Percentiles rank a stretch among this genome's conserved stretches.
Conservation (phyloP, 2,329 filamentous ascomycete genomes). For the Aspergillus costaricaensis region DNA sequence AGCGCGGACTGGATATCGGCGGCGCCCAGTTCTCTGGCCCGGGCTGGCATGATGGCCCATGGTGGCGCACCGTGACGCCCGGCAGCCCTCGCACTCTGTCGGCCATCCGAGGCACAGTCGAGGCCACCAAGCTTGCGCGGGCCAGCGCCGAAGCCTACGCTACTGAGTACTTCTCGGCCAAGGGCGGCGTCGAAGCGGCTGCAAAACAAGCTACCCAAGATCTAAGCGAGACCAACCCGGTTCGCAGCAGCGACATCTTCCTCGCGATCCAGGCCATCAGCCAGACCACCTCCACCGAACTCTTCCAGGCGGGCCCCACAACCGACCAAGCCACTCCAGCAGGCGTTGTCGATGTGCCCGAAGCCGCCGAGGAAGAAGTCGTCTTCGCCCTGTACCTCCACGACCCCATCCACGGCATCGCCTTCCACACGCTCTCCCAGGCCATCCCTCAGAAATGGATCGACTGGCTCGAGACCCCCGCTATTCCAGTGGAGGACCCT, state of each 20-base stretch:
- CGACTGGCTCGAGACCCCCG: constrained; percentile 81
- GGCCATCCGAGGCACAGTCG: constrained; percentile 74
- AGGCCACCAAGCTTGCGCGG: constrained; percentile 87
- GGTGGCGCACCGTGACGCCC: constrained; percentile 73
- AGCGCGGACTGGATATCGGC: constrained; percentile 56
- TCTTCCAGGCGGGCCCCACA: constrained; percentile 65
- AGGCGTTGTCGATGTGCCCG: constrained; percentile 39
- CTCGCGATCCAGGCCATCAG: constrained; percentile 87
- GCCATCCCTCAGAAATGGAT: constrained; percentile 81
- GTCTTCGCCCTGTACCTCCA: constrained; percentile 76
- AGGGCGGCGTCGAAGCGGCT: constrained; percentile 78
- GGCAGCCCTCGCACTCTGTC: constrained; percentile 72
- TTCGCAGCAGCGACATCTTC: constrained; percentile 92
- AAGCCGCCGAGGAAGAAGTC: constrained; percentile 59
- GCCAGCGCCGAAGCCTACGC: constrained; percentile 88
- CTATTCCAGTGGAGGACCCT: constrained; percentile 41
- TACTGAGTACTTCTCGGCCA: constrained; percentile 75
- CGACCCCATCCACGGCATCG: constrained; percentile 89
- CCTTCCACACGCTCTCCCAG: constrained; percentile 82
- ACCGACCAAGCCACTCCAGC: constrained; percentile 34
- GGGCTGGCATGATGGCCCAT: constrained; percentile 88
- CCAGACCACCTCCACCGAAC: constrained; percentile 62
- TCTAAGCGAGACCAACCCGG: constrained; percentile 81
- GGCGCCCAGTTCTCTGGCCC: constrained; percentile 43
- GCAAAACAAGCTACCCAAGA: constrained; percentile 77